A percentile compares a stretch with the other conserved stretches of the same genome.
Conservation (phyloP, 2,329 filamentous ascomycete species). For the Phyllosticta citriasiana region DNA sequence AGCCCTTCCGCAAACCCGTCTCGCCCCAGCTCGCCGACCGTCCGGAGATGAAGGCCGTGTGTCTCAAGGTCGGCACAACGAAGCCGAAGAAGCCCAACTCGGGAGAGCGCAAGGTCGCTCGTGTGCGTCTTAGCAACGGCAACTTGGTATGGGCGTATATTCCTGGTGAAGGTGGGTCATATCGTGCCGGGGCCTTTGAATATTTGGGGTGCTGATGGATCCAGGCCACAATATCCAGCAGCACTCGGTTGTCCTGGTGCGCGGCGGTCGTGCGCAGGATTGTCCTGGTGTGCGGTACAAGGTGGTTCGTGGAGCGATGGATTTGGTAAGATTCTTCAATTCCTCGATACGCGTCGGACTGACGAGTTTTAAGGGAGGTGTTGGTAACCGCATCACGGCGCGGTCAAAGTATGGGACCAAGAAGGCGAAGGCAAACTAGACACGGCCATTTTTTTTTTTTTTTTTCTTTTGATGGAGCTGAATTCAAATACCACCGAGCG, state of each 20-base stretch:
- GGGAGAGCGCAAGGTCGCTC: constrained; percentile 88
- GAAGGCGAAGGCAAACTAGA: constrained; percentile 68
- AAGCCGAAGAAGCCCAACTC: constrained; percentile 99
- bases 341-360: constrained; percentile 12
- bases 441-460: background rate
- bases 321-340: constrained; percentile 60
- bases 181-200: background rate
- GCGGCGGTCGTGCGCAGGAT: constrained; percentile 88
- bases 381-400: constrained; percentile 70
- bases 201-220: background rate
- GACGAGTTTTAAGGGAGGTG: constrained; percentile 55
- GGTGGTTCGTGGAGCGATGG: constrained; percentile 79
- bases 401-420: constrained; percentile 97
- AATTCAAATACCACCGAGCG: background rate
- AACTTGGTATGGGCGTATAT: constrained; percentile 89
- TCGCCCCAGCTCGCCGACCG: constrained; percentile 73
- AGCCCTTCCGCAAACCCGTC: constrained; percentile 73
- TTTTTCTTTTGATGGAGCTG: background rate
- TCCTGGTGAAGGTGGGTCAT: constrained; percentile 67
- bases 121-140: constrained; percentile 79
- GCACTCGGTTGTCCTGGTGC: constrained; percentile 93
- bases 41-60: constrained; percentile 89
- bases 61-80: constrained; percentile 83
- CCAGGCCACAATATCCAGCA: constrained; percentile 92
- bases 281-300: constrained; percentile 98